phyloP scores from a whole-genome alignment of 2,329 filamentous ascomycete species.

The Colletotrichum spaethianum region DNA sequence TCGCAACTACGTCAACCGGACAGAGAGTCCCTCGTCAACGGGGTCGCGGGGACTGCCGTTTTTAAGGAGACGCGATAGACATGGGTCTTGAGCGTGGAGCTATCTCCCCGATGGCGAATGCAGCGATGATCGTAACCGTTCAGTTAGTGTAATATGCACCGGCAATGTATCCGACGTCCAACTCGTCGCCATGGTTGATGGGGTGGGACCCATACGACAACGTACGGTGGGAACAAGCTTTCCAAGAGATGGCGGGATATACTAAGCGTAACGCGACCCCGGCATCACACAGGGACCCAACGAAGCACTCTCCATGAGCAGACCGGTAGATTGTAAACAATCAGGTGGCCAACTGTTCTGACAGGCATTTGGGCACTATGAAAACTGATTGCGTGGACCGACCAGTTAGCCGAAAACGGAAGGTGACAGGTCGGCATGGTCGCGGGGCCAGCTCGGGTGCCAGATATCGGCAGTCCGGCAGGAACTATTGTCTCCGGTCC shows the following conservation, averaged over 20 bases:
- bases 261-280: background rate
- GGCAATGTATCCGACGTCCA: background rate
- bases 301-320: background rate
- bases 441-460: slow-evolving; percentile 8
- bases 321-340: background rate
- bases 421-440: slow-evolving; percentile 24
- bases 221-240: slow-evolving; percentile 25
- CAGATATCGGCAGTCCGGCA: slow-evolving; percentile 31
- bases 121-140: background rate
- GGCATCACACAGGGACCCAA: background rate
- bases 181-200: background rate
- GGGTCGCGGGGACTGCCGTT: background rate
- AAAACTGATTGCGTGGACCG: slow-evolving; percentile 22
- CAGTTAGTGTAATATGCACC: background rate
- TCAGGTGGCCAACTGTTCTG: slow-evolving; percentile 1
- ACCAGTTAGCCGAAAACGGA: slow-evolving; percentile 33
- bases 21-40: background rate
- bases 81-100: slow-evolving; percentile 17
- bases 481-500: slow-evolving; percentile 29
- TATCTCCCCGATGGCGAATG: background rate
- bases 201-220: background rate
- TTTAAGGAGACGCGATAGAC: slow-evolving; percentile 11
- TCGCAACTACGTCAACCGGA: slow-evolving; percentile 13
- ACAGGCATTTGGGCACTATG: slow-evolving; percentile 16
- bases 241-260: slow-evolving; percentile 28